phyloP scores from a whole-genome alignment of 441 rosid genomes.

The Flueggea neowawraea region DNA sequence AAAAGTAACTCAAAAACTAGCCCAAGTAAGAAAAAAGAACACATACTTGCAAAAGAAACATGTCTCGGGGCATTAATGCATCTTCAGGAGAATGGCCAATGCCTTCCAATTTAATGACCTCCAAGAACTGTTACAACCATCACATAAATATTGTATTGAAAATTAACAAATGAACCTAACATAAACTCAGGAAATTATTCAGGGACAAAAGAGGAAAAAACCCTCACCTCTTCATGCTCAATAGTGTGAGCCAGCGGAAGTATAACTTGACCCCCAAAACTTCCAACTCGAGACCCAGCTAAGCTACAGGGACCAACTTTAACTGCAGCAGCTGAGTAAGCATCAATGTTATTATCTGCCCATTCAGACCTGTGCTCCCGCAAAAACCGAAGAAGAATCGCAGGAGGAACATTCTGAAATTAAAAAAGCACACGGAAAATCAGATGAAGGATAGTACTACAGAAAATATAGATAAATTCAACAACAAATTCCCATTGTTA shows the following conservation, averaged over 20 bases:
- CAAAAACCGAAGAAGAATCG: conserved; percentile 84
- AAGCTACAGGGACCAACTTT: conserved; percentile 88
- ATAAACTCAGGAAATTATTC: background rate
- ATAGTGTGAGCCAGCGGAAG: conserved; percentile 94
- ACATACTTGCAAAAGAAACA: conserved; percentile 88
- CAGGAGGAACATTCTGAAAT: conserved; percentile 90
- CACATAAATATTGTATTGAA: background rate
- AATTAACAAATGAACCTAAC: background rate
- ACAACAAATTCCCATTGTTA: too few species aligned
- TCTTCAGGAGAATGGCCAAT: conserved; percentile 86
- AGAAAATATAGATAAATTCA: too few species aligned
- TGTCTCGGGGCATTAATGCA: conserved; percentile 73
- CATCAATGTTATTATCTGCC: conserved; percentile 96
- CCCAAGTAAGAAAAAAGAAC: background rate
- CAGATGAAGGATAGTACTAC: background rate
- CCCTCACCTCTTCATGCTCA: conserved; percentile 90
- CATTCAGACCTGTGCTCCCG: conserved; percentile 98
- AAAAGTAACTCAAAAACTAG: background rate
- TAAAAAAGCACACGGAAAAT: background rate
- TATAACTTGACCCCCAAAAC: conserved; percentile 84
- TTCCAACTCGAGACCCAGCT: conserved; percentile 75
- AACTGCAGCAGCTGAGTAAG: conserved; percentile 91
- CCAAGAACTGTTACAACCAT: conserved; percentile 56
- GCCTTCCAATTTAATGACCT: conserved; percentile 92
- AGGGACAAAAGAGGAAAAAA: background rate